These are phyloP conservation scores for Suhomyces tanzawaensis DNA, from an alignment of 805 yeast species.

Conservation along the genomic window DNA sequence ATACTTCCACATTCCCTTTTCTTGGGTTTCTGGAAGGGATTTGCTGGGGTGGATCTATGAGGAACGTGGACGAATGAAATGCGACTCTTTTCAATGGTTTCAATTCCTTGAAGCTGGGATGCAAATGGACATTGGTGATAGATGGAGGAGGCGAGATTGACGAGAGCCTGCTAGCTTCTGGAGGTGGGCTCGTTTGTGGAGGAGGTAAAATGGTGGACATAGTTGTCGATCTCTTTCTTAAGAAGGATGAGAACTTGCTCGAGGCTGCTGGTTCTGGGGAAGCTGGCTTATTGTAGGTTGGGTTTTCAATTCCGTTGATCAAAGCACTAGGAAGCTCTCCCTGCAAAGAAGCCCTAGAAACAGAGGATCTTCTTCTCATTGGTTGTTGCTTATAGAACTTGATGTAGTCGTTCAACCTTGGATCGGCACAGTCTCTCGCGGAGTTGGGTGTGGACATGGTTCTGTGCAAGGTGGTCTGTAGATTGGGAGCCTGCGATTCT, in stretches of 20 bases:
- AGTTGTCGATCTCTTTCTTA: slow-evolving; percentile 23
- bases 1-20: slow-evolving; percentile 66
- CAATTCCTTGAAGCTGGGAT: slow-evolving; percentile 28
- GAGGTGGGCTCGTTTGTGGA: not conserved
- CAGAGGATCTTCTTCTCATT: slow-evolving; percentile 14
- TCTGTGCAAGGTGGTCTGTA: slow-evolving; percentile 8
- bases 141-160: slow-evolving; percentile 4
- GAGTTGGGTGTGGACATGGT: slow-evolving; percentile 12
- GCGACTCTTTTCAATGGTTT: slow-evolving; percentile 43
- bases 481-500: slow-evolving; percentile 1
- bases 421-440: slow-evolving; percentile 19
- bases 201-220: not conserved
- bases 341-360: slow-evolving; percentile 5
- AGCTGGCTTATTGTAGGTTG: slow-evolving; percentile 6
- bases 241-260: slow-evolving; percentile 26
- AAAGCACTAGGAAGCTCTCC: slow-evolving; percentile 17
- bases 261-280: slow-evolving; percentile 1
- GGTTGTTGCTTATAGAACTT: slow-evolving; percentile 30
- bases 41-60: slow-evolving; percentile 80
- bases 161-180: not conserved
- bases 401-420: slow-evolving; percentile 36
- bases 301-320: slow-evolving; percentile 15
- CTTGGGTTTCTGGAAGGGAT: slow-evolving; percentile 84
- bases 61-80: slow-evolving; percentile 40
- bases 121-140: not conserved